Evolutionary conservation across 1,284 basidiomycete species (phyloP).

Genomic region (Anthracocystis walkeri): DNA sequence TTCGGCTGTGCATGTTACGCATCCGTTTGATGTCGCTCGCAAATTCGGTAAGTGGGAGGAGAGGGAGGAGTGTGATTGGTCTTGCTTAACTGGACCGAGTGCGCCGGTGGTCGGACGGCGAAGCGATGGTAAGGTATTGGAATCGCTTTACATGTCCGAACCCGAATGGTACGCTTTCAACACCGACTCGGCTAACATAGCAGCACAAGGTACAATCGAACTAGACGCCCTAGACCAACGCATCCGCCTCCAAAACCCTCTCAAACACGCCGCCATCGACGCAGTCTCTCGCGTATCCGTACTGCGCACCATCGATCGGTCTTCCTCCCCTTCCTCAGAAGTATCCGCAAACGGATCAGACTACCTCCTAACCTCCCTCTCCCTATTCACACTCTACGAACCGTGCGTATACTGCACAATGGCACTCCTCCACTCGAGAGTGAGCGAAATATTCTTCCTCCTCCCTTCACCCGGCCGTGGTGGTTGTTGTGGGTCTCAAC

Average conservation of each 20-base stretch:
- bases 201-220: constrained; percentile 37
- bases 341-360: constrained; percentile 54
- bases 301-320: constrained; percentile 21
- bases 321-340: neutral
- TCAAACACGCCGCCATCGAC: constrained; percentile 61
- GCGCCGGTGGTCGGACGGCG: constrained; percentile 28
- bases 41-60: constrained; percentile 14
- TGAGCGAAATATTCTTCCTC: constrained; percentile 60
- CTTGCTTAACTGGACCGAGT: constrained; percentile 5
- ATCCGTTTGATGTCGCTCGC: constrained; percentile 22
- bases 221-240: constrained; percentile 60
- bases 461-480: constrained; percentile 57
- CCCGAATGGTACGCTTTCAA: constrained; percentile 20
- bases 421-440: constrained; percentile 66
- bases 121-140: too few relatives aligned
- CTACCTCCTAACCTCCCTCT: constrained; percentile 63
- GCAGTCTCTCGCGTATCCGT: constrained; percentile 25
- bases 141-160: constrained; percentile 23
- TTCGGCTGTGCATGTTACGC: constrained; percentile 51
- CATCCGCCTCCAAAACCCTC: constrained; percentile 49
- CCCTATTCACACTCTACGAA: constrained; percentile 65
- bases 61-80: constrained; percentile 33
- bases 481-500: constrained; percentile 58
- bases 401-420: constrained; percentile 67
- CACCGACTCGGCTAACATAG: neutral